phyloP scores from a whole-genome alignment of 345 rosid genomes.

The Nephelium lappaceum region DNA sequence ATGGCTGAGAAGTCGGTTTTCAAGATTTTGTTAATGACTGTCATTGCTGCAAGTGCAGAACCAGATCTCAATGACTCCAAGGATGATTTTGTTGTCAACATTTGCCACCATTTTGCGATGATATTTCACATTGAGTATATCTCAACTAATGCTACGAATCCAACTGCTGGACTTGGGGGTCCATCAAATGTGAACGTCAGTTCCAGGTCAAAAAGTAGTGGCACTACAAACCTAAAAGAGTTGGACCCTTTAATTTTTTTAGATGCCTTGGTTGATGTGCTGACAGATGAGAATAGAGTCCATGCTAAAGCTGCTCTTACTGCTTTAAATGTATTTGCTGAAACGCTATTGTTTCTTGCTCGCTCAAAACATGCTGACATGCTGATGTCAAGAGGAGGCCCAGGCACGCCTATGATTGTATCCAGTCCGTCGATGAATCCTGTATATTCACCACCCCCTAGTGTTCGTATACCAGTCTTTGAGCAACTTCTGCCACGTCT shows the following conservation, averaged over 20 bases:
- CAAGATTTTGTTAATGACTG: slow-evolving; percentile 82
- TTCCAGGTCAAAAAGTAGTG: slow-evolving; percentile 65
- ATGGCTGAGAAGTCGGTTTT: slow-evolving; percentile 98
- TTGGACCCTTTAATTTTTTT: slow-evolving; percentile 88
- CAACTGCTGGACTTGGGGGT: slow-evolving; percentile 52
- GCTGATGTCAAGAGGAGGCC: slow-evolving; percentile 89
- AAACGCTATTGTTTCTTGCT: slow-evolving; percentile 90
- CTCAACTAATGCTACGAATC: slow-evolving; percentile 55
- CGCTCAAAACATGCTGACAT: slow-evolving; percentile 85
- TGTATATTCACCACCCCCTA: slow-evolving; percentile 92
- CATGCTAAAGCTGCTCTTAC: slow-evolving; percentile 91
- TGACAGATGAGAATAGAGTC: slow-evolving; percentile 86
- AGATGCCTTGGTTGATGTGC: slow-evolving; percentile 95
- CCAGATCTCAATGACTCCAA: slow-evolving; percentile 70
- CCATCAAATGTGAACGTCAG: slow-evolving; percentile 47
- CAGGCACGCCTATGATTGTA: slow-evolving; percentile 91
- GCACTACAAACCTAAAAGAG: slow-evolving; percentile 72
- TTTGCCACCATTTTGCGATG: slow-evolving; percentile 96
- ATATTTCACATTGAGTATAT: slow-evolving; percentile 70
- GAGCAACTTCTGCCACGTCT: slow-evolving; percentile 98
- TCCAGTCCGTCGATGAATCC: slow-evolving; percentile 99
- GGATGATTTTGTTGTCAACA: slow-evolving; percentile 80
- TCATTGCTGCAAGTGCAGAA: slow-evolving; percentile 87
- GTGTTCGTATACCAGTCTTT: slow-evolving; percentile 89
- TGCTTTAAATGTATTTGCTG: slow-evolving; percentile 84